Conservation (phyloP, 331 rosid genomes). For the Pyracantha coccinea region DNA sequence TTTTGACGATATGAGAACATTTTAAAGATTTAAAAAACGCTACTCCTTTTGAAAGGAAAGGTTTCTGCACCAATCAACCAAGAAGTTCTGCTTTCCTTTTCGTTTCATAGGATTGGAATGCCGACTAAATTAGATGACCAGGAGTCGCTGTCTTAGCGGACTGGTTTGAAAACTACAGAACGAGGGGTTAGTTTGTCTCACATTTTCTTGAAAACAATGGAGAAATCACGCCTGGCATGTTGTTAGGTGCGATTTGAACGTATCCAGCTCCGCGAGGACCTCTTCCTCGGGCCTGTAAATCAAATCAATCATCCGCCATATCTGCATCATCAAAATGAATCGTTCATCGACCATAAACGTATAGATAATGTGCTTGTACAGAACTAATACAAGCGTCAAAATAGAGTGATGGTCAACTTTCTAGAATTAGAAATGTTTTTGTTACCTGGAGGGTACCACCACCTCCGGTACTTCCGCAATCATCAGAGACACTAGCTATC, state of each 20-base stretch:
- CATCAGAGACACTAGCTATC: slow-evolving; percentile 76
- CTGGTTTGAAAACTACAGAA: neutral
- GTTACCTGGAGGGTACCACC: slow-evolving; percentile 51
- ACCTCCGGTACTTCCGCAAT: slow-evolving; percentile 67
- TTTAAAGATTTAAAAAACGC: no score
- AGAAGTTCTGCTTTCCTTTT: neutral
- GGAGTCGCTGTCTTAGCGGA: neutral
- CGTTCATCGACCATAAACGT: neutral
- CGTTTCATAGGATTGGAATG: neutral
- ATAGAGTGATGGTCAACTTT: neutral
- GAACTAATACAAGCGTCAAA: neutral
- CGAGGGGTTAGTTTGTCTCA: neutral
- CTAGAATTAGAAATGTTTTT: no score
- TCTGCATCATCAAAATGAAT: slow-evolving; percentile 27
- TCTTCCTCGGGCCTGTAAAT: slow-evolving; percentile 68
- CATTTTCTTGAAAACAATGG: neutral
- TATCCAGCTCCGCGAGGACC: slow-evolving; percentile 41
- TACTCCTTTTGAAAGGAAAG: neutral
- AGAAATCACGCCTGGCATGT: slow-evolving; percentile 19
- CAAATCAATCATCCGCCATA: slow-evolving; percentile 78
- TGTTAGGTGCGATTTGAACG: slow-evolving; percentile 31
- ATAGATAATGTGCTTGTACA: neutral
- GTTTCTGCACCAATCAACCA: neutral
- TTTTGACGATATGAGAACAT: neutral
- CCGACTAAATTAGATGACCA: neutral